A percentile compares a stretch with the other conserved stretches of the same genome.
These are phyloP conservation scores for Saksenaea vasiformis DNA, from an alignment of 371 early-diverging fungal genomes.

Conservation along the genomic window DNA sequence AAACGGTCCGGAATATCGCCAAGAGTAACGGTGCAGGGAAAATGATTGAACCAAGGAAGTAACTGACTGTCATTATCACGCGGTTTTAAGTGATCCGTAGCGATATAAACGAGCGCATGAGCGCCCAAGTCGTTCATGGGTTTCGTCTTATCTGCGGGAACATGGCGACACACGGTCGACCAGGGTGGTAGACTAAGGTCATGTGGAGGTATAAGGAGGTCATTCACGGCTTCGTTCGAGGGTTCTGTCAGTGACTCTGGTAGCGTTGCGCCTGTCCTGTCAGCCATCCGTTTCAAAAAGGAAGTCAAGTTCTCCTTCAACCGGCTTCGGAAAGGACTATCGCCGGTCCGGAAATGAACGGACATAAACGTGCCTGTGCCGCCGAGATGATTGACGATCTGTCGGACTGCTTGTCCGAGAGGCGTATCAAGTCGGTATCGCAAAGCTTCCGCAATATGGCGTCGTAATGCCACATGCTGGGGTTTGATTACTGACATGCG, in stretches of 20 bases:
- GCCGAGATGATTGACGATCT: conserved; percentile 30
- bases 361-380: conserved; percentile 23
- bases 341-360: conserved; percentile 38
- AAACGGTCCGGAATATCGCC: conserved; percentile 24
- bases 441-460: conserved; percentile 13
- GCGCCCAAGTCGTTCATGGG: not conserved
- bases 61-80: conserved; percentile 15
- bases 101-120: conserved; percentile 19
- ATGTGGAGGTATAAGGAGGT: conserved; percentile 5
- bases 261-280: not conserved
- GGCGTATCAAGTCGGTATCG: conserved; percentile 30
- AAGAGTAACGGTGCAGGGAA: conserved; percentile 31
- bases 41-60: conserved; percentile 28
- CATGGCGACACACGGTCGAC: conserved; percentile 13
- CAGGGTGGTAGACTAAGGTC: conserved; percentile 16
- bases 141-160: not conserved
- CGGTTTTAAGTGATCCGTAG: conserved; percentile 33
- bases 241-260: not conserved
- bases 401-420: conserved; percentile 24
- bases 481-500: conserved; percentile 22
- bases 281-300: conserved; percentile 24
- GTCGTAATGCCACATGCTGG: conserved; percentile 16
- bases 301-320: conserved; percentile 11
- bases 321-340: conserved; percentile 24
- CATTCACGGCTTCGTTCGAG: not conserved